Evolutionary conservation across 352 stramenopile species (phyloP), one percentile per base, ranked within the genome.

Genomic region (Aphanomyces cochlioides): DNA sequence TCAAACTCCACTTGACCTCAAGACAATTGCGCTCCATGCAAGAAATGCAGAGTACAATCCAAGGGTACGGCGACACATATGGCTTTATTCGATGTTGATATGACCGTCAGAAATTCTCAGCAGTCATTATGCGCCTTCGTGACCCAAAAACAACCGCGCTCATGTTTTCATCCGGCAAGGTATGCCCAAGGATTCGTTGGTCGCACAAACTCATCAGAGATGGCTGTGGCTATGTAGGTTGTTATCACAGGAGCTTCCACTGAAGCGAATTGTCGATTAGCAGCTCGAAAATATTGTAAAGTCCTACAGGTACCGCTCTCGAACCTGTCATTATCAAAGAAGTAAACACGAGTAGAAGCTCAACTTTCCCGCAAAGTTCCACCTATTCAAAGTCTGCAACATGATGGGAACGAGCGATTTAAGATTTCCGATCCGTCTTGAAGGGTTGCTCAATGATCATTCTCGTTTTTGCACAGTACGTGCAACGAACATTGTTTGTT

Each of bases 11-110:
- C 79, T 99, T 19, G 96, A 99, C 75, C 85, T 99, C 28, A 98
- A 98, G 78, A 97, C 91, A 56, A 98, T 99, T 68, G 95, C 97
- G 41, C 77, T 98, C 21, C 93, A 98, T 69, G 96, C 96, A 53
- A 90, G 97, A 17, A 99, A 99, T 73, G 98, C 97, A 6, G 98
- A 99, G 82, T 99, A 99, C 80, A 99, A 99, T 79, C 97, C 98
- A 10, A 97, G 97, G 83, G 89, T 96, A 56, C n/a, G 39, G n/a
- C 6, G 59, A 63, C 47, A 47, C 47, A 66, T 56, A 36, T 39
- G 21, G 13, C 57, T 43, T 43, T 47, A 6, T 47, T 66, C 17
- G 36, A 4, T 36, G 7, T 12, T 50, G 38, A n/a, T 53, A 17
- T 17, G 12, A 37, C 19, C 39, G n/a, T 28, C 72, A 34, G 45